These are phyloP conservation scores for Protomyces lactucae-debilis DNA, from an alignment of 1,139 yeast genomes.

Conservation along the genomic window DNA sequence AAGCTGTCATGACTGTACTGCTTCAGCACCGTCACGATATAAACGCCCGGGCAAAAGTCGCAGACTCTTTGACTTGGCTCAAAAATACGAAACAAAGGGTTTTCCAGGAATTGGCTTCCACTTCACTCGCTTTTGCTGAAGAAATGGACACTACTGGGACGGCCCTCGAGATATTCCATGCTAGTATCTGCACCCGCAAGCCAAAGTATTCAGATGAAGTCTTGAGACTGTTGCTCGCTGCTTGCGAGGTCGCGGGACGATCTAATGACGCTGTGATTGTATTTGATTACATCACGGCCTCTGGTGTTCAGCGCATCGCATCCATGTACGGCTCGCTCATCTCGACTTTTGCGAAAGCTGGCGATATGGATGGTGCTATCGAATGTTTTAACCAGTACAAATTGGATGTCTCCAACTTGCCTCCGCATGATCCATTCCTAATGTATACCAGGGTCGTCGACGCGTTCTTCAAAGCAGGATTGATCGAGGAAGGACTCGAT, in stretches of 20 bases:
- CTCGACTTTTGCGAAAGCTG: slow-evolving; percentile 24
- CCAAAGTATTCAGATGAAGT: not conserved
- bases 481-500: slow-evolving; percentile 35
- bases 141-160: not conserved
- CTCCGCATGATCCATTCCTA: slow-evolving; percentile 29
- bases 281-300: not conserved
- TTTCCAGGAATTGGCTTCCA: not conserved
- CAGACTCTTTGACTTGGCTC: not conserved
- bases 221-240: slow-evolving; percentile 1
- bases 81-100: slow-evolving; percentile 6
- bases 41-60: not conserved
- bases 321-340: slow-evolving; percentile 27
- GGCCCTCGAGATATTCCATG: slow-evolving; percentile 12
- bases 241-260: not conserved
- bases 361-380: slow-evolving; percentile 30
- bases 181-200: not conserved
- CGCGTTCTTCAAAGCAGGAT: slow-evolving; percentile 37
- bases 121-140: not conserved
- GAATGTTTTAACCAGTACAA: slow-evolving; percentile 33
- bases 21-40: not conserved
- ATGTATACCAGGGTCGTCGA: slow-evolving; percentile 38
- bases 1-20: not conserved
- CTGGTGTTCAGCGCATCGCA: not conserved
- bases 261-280: slow-evolving; percentile 11
- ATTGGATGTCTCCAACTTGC: slow-evolving; percentile 20